A percentile compares a stretch with the other conserved stretches of the same genome.
These are phyloP conservation scores for Rhynchospora breviuscula DNA, from an alignment of 176 grass and related monocot species.

Conservation along the genomic window DNA sequence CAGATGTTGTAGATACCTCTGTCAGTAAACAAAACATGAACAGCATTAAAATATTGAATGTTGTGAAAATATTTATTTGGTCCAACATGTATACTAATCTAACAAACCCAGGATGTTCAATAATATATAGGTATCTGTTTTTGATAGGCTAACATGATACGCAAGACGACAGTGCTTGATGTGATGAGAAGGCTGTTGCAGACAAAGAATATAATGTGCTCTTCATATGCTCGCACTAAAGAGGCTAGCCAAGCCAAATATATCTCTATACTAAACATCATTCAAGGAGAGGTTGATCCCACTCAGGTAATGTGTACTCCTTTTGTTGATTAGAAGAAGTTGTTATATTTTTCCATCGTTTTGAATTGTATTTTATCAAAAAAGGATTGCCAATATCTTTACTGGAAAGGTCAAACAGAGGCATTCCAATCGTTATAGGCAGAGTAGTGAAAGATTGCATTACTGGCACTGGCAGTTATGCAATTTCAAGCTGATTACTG, in stretches of 20 bases:
- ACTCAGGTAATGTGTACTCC: constrained; percentile 52
- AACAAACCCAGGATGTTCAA: background rate
- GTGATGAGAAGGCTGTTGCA: constrained; percentile 97
- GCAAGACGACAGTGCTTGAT: constrained; percentile 87
- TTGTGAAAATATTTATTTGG: background rate
- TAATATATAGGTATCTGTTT: background rate
- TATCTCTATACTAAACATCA: constrained; percentile 98
- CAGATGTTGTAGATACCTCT: background rate
- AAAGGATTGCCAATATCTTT: background rate
- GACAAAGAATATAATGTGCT: constrained; percentile 99
- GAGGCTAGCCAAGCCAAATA: constrained; percentile 99
- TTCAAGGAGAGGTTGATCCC: constrained; percentile 97
- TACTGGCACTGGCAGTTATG: background rate
- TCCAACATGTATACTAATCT: background rate
- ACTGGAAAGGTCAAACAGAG: background rate
- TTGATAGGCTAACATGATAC: constrained; percentile 95
- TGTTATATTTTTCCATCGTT: background rate
- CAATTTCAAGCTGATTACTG: background rate
- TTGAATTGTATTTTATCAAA: background rate
- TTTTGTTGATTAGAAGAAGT: background rate
- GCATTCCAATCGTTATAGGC: background rate
- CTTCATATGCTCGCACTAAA: constrained; percentile 95
- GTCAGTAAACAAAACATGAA: background rate
- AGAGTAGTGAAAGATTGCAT: background rate
- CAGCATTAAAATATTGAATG: background rate